Conservation (phyloP, 495 filamentous ascomycete genomes). For the Podospora pseudoanserina region DNA sequence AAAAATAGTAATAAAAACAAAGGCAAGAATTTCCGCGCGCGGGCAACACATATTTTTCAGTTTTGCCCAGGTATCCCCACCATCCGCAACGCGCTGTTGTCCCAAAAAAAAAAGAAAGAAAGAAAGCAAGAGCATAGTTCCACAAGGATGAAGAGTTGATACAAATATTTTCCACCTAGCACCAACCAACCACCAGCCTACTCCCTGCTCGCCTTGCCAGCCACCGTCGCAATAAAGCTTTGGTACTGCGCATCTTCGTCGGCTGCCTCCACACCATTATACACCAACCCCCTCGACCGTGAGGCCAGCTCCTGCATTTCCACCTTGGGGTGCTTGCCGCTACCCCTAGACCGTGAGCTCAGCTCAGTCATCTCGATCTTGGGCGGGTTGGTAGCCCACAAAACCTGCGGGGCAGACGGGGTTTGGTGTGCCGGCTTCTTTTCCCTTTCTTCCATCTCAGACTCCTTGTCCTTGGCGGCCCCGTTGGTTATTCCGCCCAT, state of each 20-base stretch:
- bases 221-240: background rate
- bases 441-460: constrained; percentile 14
- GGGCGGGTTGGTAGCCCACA: constrained; percentile 40
- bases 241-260: constrained; percentile 1
- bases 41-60: background rate
- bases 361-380: constrained; percentile 27
- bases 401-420: constrained; percentile 27
- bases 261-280: background rate
- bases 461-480: constrained; percentile 27
- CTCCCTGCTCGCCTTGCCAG: background rate
- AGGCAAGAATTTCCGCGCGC: background rate
- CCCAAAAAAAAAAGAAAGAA: background rate
- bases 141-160: background rate
- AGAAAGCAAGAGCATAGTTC: no score
- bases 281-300: background rate
- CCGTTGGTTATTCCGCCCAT: background rate
- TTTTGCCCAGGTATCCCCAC: background rate
- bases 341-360: constrained; percentile 30
- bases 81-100: background rate
- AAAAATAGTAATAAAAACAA: background rate
- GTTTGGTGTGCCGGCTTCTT: constrained; percentile 2
- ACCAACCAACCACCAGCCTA: background rate
- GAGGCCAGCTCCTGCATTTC: constrained; percentile 1
- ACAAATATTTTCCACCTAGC: background rate
- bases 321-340: constrained; percentile 20